Percentiles rank a stretch among this genome's conserved stretches.
These are phyloP conservation scores for Staphylotrichum longicolle DNA, from an alignment of 495 filamentous ascomycete species.

Conservation along the genomic window DNA sequence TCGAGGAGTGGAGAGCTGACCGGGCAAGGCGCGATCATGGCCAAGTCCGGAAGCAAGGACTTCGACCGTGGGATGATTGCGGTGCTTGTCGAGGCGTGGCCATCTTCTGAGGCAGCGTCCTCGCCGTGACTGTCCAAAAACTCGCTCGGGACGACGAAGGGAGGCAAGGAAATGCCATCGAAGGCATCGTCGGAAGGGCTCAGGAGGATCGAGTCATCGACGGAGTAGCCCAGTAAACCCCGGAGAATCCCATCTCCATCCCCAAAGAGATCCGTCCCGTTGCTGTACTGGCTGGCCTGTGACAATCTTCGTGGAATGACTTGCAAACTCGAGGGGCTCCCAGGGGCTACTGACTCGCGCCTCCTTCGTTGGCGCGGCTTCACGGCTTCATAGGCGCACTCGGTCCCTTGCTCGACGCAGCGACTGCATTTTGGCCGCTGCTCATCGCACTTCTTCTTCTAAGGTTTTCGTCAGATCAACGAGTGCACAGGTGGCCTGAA, in stretches of 20 bases:
- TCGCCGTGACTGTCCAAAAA: conserved; percentile 22
- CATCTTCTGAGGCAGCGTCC: conserved; percentile 11
- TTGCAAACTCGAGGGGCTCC: conserved; percentile 9
- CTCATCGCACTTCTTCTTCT: conserved; percentile 69
- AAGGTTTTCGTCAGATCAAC: conserved; percentile 8
- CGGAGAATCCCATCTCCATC: conserved; percentile 6
- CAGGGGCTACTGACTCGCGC: conserved; percentile 30
- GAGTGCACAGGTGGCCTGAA: too few species aligned
- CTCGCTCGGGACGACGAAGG: conserved; percentile 2
- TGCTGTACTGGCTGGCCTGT: conserved; percentile 24
- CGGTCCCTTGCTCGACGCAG: conserved; percentile 52
- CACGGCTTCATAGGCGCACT: conserved; percentile 56
- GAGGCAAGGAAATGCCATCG: conserved; percentile 6
- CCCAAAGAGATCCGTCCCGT: conserved; percentile 2
- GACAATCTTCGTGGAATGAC: conserved; percentile 22
- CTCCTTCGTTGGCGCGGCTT: conserved; percentile 57
- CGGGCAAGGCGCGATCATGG: conserved; percentile 49
- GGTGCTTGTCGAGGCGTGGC: conserved; percentile 10
- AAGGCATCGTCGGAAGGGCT: conserved; percentile 34
- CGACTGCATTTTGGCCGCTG: conserved; percentile 56
- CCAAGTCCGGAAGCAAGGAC: conserved; percentile 38
- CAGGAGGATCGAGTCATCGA: conserved; percentile 24
- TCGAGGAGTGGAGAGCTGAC: conserved; percentile 49
- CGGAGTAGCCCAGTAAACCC: conserved; percentile 20
- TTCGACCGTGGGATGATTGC: conserved; percentile 25